Evolutionary conservation across 2,329 filamentous ascomycete species (phyloP).

Genomic region (Teratosphaeria destructans): DNA sequence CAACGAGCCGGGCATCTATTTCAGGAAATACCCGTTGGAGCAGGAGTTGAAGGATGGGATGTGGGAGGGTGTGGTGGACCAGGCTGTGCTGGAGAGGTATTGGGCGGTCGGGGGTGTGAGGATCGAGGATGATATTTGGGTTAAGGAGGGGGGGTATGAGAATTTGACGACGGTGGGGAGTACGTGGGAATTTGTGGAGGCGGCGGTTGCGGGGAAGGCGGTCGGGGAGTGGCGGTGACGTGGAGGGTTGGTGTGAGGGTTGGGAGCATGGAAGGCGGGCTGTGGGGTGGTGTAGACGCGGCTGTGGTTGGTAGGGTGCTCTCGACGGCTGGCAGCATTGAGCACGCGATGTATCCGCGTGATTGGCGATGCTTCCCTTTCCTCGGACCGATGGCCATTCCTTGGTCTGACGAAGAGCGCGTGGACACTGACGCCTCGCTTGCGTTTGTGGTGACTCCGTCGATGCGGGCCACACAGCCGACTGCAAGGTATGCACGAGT

Average conservation of each 20-base stretch:
- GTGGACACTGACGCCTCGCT: too few species aligned
- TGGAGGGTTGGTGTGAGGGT: background rate
- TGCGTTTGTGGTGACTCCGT: too few species aligned
- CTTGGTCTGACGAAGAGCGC: too few species aligned
- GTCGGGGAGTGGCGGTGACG: background rate
- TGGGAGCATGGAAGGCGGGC: too few species aligned
- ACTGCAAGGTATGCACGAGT: too few species aligned
- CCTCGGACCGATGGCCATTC: too few species aligned
- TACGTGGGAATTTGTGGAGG: slow-evolving; percentile 32
- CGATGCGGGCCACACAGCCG: too few species aligned
- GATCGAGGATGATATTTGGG: slow-evolving; percentile 79
- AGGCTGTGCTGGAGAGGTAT: slow-evolving; percentile 53
- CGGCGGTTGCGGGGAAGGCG: slow-evolving; percentile 1
- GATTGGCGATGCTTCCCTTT: too few species aligned
- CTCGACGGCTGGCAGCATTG: too few species aligned
- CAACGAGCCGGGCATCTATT: slow-evolving; percentile 85
- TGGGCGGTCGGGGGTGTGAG: slow-evolving; percentile 81
- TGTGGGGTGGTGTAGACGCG: too few species aligned
- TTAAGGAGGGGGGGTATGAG: slow-evolving; percentile 68
- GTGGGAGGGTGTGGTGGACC: slow-evolving; percentile 56
- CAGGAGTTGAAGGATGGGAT: slow-evolving; percentile 53
- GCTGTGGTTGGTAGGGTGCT: too few species aligned
- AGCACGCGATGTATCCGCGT: too few species aligned
- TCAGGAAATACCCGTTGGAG: slow-evolving; percentile 63
- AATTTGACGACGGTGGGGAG: slow-evolving; percentile 71